Base-by-base conservation (phyloP, 139 green algal genomes). In the Volvox africanus region DNA sequence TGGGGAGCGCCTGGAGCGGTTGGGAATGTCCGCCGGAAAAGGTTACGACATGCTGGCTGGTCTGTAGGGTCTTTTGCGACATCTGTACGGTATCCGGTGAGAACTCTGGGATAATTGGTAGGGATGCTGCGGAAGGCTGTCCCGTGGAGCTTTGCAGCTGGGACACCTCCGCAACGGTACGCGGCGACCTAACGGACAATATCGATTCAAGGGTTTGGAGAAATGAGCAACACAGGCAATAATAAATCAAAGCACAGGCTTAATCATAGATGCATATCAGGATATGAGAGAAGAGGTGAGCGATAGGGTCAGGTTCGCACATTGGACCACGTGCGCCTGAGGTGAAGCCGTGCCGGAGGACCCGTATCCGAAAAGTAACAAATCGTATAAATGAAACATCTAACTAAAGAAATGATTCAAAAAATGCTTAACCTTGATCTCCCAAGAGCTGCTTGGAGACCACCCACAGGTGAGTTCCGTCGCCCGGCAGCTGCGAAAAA, bases 381-480 rank as follows among this genome's bases (percentile, higher is more conserved):
- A 26, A 32, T 24, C 11, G 67, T 28, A 75, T 26, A 75, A 14
- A 75, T 14, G 67, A 75, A 75, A 26, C 22, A n/a, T n/a, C n/a
- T n/a, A n/a, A n/a, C n/a, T n/a, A n/a, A 77, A 77, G 14, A 77
- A 12, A 21, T 79, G 24, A 36, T 79, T n/a, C 71, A 35, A 14
- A n/a, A 79, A 16, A 5, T 61, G 5, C 11, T 35, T 24, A 81
- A 81, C 75, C 75, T 81, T 81, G 75, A 81, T 81, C 30, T 30
- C 13, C 75, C 75, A 81, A 81, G 75, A 33, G 75, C 75, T 35
- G 44, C 32, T 35, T 81, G 75, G 75, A 81, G 75, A 35, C 75
- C 75, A 81, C 75, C 75, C 22, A 81, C 75, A 19, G 75, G 30
- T 11, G 75, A 55, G 50, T 61, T 55, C 30, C 75, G 75, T 55